phyloP scores from a whole-genome alignment of 352 stramenopile genomes.

The Globisporangium viniferum region DNA sequence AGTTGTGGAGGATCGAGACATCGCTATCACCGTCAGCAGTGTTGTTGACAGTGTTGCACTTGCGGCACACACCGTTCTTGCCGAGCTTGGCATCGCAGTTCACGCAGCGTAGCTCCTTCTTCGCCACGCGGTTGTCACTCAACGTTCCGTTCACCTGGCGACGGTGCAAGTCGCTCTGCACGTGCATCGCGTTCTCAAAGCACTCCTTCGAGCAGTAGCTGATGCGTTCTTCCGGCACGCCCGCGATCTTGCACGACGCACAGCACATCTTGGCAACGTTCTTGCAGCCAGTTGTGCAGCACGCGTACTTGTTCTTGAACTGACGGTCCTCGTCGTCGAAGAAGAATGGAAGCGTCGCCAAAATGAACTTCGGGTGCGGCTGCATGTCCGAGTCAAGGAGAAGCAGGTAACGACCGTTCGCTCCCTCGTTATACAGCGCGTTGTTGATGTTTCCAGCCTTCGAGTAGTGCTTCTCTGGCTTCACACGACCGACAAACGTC shows the following conservation, averaged over 20 bases:
- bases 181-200: conserved; percentile 82
- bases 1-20: conserved; percentile 60
- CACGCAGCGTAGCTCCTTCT: conserved; percentile 74
- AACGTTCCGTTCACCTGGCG: conserved; percentile 81
- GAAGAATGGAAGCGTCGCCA: conserved; percentile 83
- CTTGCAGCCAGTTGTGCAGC: conserved; percentile 69
- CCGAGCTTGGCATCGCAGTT: conserved; percentile 71
- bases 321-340: conserved; percentile 83
- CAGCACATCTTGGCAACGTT: conserved; percentile 86
- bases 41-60: conserved; percentile 77
- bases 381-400: conserved; percentile 87
- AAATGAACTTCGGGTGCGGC: conserved; percentile 80
- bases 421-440: conserved; percentile 83
- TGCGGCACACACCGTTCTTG: conserved; percentile 71
- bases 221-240: conserved; percentile 81
- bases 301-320: conserved; percentile 80
- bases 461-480: conserved; percentile 70
- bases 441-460: conserved; percentile 92
- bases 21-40: conserved; percentile 58
- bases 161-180: conserved; percentile 72
- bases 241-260: conserved; percentile 80
- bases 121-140: conserved; percentile 59
- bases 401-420: conserved; percentile 74
- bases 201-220: conserved; percentile 88
- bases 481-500: conserved; percentile 77